phyloP scores from a whole-genome alignment of 2,329 filamentous ascomycete genomes.

The Alternaria panax region DNA sequence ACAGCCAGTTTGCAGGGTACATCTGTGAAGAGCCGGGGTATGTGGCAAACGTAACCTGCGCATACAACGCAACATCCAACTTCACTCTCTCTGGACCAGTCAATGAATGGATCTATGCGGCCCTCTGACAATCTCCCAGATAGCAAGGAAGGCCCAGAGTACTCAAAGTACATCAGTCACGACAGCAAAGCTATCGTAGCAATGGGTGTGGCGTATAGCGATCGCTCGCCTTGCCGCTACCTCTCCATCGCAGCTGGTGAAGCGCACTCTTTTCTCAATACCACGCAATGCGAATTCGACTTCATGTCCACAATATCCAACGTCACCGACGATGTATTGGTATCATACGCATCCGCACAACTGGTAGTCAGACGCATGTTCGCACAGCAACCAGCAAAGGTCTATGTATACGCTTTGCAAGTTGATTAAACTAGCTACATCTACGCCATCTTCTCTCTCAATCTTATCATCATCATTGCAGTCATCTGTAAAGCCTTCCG shows the following conservation, averaged over 20 bases:
- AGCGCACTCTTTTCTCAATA: slow-evolving; percentile 40
- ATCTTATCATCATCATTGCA: slow-evolving; percentile 31
- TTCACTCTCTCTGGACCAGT: slow-evolving; percentile 36
- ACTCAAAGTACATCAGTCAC: slow-evolving; percentile 43
- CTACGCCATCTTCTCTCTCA: slow-evolving; percentile 40
- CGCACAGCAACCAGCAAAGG: slow-evolving; percentile 20
- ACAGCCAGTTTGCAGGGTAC: slow-evolving; percentile 34
- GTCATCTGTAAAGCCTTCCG: slow-evolving; percentile 34
- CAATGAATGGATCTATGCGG: slow-evolving; percentile 36
- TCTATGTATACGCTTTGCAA: slow-evolving; percentile 28
- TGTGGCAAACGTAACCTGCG: slow-evolving; percentile 42
- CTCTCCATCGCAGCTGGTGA: slow-evolving; percentile 43
- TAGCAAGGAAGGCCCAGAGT: slow-evolving; percentile 32
- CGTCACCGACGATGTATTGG: slow-evolving; percentile 41
- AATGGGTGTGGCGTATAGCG: slow-evolving; percentile 40
- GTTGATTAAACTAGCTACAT: slow-evolving; percentile 41
- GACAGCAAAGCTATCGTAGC: slow-evolving; percentile 40
- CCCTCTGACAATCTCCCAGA: slow-evolving; percentile 34
- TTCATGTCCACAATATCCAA: slow-evolving; percentile 40
- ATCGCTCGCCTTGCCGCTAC: slow-evolving; percentile 34
- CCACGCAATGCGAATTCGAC: slow-evolving; percentile 42
- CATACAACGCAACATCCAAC: slow-evolving; percentile 47
- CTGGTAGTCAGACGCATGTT: slow-evolving; percentile 41
- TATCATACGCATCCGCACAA: slow-evolving; percentile 45
- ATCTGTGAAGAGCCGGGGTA: slow-evolving; percentile 22